Percentiles rank a stretch among this genome's conserved stretches.
These are phyloP conservation scores for Hanseniaspora valbyensis DNA, from an alignment of 805 yeast genomes.

Conservation along the genomic window DNA sequence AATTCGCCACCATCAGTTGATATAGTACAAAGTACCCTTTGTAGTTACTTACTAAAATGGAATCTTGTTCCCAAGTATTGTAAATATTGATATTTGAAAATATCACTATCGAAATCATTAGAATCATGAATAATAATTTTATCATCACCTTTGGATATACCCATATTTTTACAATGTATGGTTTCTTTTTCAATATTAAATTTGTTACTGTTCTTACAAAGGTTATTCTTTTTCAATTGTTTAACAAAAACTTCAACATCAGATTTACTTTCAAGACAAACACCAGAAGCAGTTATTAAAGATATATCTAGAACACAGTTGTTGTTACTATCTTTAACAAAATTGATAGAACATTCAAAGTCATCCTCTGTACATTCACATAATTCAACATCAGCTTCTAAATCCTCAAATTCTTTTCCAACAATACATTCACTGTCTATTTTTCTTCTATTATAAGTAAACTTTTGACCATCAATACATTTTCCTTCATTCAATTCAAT, in stretches of 20 bases:
- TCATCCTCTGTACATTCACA: conserved; percentile 51
- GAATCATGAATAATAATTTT: conserved; percentile 33
- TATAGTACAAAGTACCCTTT: conserved; percentile 41
- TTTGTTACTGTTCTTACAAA: conserved; percentile 27
- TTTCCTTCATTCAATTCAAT: conserved; percentile 34
- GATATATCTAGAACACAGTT: conserved; percentile 38
- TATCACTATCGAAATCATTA: conserved; percentile 39
- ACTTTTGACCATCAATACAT: conserved; percentile 63
- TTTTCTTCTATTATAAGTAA: conserved; percentile 53
- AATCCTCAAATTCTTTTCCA: conserved; percentile 37
- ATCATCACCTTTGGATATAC: conserved; percentile 18
- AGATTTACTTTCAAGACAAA: conserved; percentile 19
- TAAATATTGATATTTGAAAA: conserved; percentile 44
- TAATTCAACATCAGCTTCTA: conserved; percentile 31
- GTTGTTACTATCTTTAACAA: conserved; percentile 28
- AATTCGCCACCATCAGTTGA: conserved; percentile 62
- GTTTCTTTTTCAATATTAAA: conserved; percentile 24
- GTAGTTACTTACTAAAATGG: conserved; percentile 52
- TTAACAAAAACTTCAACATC: conserved; percentile 25
- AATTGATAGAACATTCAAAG: conserved; percentile 50
- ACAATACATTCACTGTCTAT: conserved; percentile 54
- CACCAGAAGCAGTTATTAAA: conserved; percentile 19
- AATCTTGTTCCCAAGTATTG: conserved; percentile 43
- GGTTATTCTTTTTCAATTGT: conserved; percentile 35
- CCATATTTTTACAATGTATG: conserved; percentile 23